Evolutionary conservation across 164 flowering plant species (phyloP).

Genomic region (Nymphaea thermarum): DNA sequence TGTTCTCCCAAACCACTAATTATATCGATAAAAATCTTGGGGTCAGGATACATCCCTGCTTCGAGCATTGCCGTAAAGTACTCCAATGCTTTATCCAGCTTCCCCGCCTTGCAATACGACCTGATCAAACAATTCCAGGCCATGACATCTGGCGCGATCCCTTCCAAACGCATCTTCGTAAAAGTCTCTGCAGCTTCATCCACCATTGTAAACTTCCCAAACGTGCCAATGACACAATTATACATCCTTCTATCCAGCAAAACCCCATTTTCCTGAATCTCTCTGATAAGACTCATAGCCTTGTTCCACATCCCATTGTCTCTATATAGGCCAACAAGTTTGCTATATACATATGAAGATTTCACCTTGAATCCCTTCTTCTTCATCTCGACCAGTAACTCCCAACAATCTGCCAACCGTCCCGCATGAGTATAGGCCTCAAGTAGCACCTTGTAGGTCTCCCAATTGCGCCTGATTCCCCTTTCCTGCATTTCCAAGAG

Average conservation of each 20-base stretch:
- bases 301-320: slow-evolving; percentile 95
- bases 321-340: slow-evolving; percentile 53
- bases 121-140: slow-evolving; percentile 78
- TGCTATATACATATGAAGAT: slow-evolving; percentile 42
- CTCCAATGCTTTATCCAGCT: slow-evolving; percentile 37
- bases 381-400: slow-evolving; percentile 45
- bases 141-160: slow-evolving; percentile 44
- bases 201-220: slow-evolving; percentile 64
- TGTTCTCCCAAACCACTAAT: slow-evolving; percentile 65
- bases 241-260: slow-evolving; percentile 39
- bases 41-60: slow-evolving; percentile 76
- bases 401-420: slow-evolving; percentile 58
- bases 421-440: slow-evolving; percentile 52
- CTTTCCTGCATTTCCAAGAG: slow-evolving; percentile 28
- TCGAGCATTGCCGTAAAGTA: slow-evolving; percentile 65
- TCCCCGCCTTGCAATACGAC: slow-evolving; percentile 64
- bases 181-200: slow-evolving; percentile 56
- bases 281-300: slow-evolving; percentile 44
- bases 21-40: slow-evolving; percentile 55
- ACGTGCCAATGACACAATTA: slow-evolving; percentile 68
- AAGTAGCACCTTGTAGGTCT: slow-evolving; percentile 46
- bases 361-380: slow-evolving; percentile 25
- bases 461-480: slow-evolving; percentile 26
- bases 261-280: slow-evolving; percentile 50
- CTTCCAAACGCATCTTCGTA: slow-evolving; percentile 47